These are phyloP conservation scores for Kwoniella dendrophila DNA, from an alignment of 768 basidiomycete species.

Conservation along the genomic window DNA sequence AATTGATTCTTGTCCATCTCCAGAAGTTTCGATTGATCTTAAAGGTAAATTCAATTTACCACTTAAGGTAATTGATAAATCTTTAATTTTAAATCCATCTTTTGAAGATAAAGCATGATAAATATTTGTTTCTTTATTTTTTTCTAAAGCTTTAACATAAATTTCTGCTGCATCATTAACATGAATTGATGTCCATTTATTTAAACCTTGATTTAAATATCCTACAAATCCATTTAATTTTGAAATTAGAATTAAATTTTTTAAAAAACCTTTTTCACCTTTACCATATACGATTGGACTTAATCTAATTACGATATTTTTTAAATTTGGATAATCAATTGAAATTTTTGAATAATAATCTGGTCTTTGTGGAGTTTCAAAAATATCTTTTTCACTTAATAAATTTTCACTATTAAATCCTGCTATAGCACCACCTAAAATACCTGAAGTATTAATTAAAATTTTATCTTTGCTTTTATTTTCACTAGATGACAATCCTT, in stretches of 20 bases:
- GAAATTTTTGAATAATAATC: neutral
- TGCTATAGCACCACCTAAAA: neutral
- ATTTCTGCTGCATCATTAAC: conserved; percentile 37
- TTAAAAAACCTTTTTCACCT: conserved; percentile 28
- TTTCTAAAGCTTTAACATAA: conserved; percentile 41
- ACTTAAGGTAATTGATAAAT: too few relatives aligned
- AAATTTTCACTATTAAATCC: neutral
- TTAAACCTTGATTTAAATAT: conserved; percentile 22
- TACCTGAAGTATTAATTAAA: neutral
- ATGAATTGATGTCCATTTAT: conserved; percentile 37
- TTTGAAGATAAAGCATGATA: neutral
- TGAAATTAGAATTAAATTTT: conserved; percentile 17
- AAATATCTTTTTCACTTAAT: neutral
- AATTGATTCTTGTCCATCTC: neutral
- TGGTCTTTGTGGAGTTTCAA: conserved; percentile 17
- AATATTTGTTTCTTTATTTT: neutral
- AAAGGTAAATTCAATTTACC: too few relatives aligned
- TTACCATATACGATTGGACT: conserved; percentile 10
- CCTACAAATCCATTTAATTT: conserved; percentile 19
- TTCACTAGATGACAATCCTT: neutral
- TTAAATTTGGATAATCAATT: conserved; percentile 23
- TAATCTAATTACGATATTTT: conserved; percentile 6
- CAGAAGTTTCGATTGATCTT: neutral
- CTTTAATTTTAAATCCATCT: neutral
- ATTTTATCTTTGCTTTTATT: neutral